phyloP scores from a whole-genome alignment of 2,329 filamentous ascomycete genomes.

The Neodidymelliopsis sp. region DNA sequence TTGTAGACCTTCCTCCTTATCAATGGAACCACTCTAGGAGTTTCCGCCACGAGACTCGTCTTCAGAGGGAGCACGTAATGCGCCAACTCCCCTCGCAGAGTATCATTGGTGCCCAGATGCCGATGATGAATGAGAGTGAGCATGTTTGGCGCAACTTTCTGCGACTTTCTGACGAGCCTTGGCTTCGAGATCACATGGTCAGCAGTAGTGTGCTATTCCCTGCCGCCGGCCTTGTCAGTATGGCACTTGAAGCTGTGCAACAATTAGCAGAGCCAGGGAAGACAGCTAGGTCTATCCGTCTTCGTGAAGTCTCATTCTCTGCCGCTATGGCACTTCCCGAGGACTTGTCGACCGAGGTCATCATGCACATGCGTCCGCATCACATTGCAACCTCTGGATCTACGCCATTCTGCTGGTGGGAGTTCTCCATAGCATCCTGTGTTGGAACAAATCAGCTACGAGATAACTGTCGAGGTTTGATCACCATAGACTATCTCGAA shows the following conservation, averaged over 20 bases:
- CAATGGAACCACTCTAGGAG: no score
- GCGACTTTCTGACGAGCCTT: constrained; percentile 28
- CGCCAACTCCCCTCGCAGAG: constrained; percentile 10
- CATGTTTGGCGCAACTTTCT: constrained; percentile 36
- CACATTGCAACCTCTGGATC: not conserved
- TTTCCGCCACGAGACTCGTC: constrained; percentile 47
- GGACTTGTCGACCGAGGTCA: not conserved
- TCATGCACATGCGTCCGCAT: not conserved
- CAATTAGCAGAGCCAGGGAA: constrained; percentile 10
- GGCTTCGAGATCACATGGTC: constrained; percentile 29
- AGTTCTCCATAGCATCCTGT: not conserved
- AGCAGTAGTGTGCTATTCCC: constrained; percentile 31
- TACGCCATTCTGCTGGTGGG: not conserved
- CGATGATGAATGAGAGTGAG: constrained; percentile 23
- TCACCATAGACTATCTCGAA: not conserved
- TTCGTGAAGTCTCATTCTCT: not conserved
- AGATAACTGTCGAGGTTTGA: not conserved
- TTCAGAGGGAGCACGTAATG: constrained; percentile 33
- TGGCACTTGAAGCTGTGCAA: constrained; percentile 26
- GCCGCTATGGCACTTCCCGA: not conserved
- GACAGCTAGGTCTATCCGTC: not conserved
- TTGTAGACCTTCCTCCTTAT: no score
- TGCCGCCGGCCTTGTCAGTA: constrained; percentile 22
- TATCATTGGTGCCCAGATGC: constrained; percentile 22
- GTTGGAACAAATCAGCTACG: not conserved